phyloP scores from a whole-genome alignment of 768 basidiomycete species.

The Psilocybe sp. region DNA sequence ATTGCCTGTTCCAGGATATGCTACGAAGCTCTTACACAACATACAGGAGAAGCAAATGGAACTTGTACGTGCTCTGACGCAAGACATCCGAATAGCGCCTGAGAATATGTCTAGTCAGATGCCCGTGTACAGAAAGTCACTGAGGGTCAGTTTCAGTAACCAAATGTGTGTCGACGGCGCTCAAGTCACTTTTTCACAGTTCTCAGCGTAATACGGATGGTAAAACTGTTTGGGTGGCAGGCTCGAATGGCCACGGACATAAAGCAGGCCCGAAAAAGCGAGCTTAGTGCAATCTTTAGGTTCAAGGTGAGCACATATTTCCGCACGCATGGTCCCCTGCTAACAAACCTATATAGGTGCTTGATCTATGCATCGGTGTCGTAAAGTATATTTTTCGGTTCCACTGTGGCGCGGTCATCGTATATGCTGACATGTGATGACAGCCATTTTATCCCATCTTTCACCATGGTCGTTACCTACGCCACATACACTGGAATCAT shows the following conservation, averaged over 20 bases:
- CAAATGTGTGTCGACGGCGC: neutral
- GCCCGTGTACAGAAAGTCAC: constrained; percentile 60
- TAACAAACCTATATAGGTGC: constrained; percentile 1
- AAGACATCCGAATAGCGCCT: neutral
- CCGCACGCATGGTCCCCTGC: neutral
- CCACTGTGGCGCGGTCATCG: neutral
- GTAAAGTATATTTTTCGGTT: constrained; percentile 5
- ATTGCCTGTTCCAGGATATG: constrained; percentile 58
- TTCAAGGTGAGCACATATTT: constrained; percentile 18
- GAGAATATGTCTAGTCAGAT: constrained; percentile 32
- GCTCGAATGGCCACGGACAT: constrained; percentile 53
- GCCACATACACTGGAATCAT: constrained; percentile 47
- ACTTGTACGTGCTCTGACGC: constrained; percentile 12
- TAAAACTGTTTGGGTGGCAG: constrained; percentile 75
- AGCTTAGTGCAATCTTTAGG: constrained; percentile 56
- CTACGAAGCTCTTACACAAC: constrained; percentile 41
- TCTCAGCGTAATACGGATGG: constrained; percentile 60
- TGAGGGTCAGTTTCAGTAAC: constrained; percentile 41
- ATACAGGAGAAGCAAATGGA: constrained; percentile 47
- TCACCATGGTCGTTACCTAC: constrained; percentile 69
- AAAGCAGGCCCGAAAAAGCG: constrained; percentile 57
- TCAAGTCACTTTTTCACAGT: constrained; percentile 26
- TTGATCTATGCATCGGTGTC: constrained; percentile 9
- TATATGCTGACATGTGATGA: neutral
- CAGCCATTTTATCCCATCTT: constrained; percentile 61